These are phyloP conservation scores for Rhizopogon vulgaris DNA, from an alignment of 768 basidiomycete genomes.

Conservation along the genomic window DNA sequence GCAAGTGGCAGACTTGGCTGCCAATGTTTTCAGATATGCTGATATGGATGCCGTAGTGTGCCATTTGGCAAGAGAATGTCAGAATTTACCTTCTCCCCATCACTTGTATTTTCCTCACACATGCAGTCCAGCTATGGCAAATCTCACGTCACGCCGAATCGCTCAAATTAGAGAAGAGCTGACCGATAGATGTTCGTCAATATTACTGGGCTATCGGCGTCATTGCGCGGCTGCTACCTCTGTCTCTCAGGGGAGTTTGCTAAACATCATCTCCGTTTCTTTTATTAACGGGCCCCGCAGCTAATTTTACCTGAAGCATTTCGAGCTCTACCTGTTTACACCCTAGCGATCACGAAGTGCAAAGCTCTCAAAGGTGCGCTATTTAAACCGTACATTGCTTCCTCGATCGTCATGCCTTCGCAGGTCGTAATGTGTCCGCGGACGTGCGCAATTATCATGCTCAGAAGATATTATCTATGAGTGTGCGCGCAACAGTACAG, in stretches of 20 bases:
- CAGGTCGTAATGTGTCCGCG: slow-evolving; percentile 84
- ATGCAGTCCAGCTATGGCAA: slow-evolving; percentile 55
- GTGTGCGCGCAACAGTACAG: slow-evolving; percentile 64
- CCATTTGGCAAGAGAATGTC: slow-evolving; percentile 74
- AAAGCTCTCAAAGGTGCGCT: slow-evolving; percentile 86
- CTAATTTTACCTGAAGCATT: slow-evolving; percentile 93
- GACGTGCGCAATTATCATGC: slow-evolving; percentile 88
- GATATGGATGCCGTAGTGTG: slow-evolving; percentile 83
- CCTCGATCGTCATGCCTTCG: slow-evolving; percentile 3
- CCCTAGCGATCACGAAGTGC: slow-evolving; percentile 75
- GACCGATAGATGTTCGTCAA: slow-evolving; percentile 74
- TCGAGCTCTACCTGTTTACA: slow-evolving; percentile 77
- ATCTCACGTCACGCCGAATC: slow-evolving; percentile 54
- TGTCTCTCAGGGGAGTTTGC: slow-evolving; percentile 61
- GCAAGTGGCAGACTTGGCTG: slow-evolving; percentile 76
- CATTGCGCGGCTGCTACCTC: slow-evolving; percentile 81
- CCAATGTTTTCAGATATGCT: slow-evolving; percentile 84
- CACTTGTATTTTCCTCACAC: neutral
- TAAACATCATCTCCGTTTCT: neutral
- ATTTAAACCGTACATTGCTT: neutral
- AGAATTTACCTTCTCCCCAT: slow-evolving; percentile 13
- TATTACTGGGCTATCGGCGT: slow-evolving; percentile 81
- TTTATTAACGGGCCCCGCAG: slow-evolving; percentile 34
- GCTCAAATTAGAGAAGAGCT: slow-evolving; percentile 77
- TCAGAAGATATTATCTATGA: slow-evolving; percentile 67